Evolutionary conservation across 805 yeast genomes (phyloP).

Genomic region (Candida berthetii): DNA sequence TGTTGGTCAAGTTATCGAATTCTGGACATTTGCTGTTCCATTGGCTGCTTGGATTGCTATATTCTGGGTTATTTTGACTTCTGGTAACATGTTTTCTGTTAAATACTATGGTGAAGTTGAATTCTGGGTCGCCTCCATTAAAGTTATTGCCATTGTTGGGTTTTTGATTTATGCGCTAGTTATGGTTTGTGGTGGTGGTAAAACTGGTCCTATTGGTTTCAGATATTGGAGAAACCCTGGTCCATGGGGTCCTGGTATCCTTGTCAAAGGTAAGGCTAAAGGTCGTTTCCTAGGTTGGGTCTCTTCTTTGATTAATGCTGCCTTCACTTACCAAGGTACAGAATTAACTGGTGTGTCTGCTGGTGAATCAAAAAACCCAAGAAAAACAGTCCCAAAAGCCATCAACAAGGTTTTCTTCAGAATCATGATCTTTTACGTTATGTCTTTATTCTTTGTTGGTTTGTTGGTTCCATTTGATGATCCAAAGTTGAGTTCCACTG

Average conservation of each 20-base stretch:
- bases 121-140: conserved; percentile 65
- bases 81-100: conserved; percentile 59
- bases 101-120: conserved; percentile 69
- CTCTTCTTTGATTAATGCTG: conserved; percentile 61
- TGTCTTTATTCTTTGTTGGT: conserved; percentile 63
- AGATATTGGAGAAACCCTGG: conserved; percentile 80
- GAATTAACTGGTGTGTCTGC: conserved; percentile 72
- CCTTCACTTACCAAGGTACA: conserved; percentile 79
- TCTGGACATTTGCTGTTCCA: conserved; percentile 68
- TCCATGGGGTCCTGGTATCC: conserved; percentile 63
- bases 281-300: conserved; percentile 67
- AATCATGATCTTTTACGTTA: conserved; percentile 59
- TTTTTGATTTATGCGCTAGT: conserved; percentile 59
- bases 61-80: conserved; percentile 51
- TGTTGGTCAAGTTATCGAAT: conserved; percentile 57
- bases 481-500: conserved; percentile 33
- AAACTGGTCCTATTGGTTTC: conserved; percentile 67
- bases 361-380: conserved; percentile 68
- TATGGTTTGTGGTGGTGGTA: conserved; percentile 74
- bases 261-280: conserved; percentile 40
- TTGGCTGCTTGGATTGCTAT: conserved; percentile 67
- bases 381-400: conserved; percentile 67
- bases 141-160: conserved; percentile 64
- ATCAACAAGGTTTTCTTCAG: conserved; percentile 63
- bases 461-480: conserved; percentile 66